phyloP scores from a whole-genome alignment of 192 early-diverging fungal genomes.

The Mortierella hygrophila region DNA sequence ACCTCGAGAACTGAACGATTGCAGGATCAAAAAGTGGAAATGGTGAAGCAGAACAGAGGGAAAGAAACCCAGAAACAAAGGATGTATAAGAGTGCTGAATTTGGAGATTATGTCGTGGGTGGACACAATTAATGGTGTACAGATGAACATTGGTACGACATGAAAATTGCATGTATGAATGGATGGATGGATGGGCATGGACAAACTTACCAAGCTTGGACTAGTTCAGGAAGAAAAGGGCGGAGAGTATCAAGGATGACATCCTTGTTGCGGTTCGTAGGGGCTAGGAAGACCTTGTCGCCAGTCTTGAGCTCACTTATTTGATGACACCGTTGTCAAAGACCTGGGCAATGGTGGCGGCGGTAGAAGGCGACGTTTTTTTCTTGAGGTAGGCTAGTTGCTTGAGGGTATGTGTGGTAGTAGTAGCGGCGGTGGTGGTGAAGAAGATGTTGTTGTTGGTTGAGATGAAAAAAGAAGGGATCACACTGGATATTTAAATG shows the following conservation, averaged over 20 bases:
- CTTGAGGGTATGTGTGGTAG: background rate
- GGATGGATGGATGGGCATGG: background rate
- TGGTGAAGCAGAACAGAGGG: background rate
- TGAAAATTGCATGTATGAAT: background rate
- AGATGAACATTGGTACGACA: background rate
- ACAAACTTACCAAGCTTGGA: constrained; percentile 2
- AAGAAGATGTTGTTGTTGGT: background rate
- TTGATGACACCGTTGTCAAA: constrained; percentile 14
- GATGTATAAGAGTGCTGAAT: background rate
- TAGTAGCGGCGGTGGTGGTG: background rate
- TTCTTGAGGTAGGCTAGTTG: background rate
- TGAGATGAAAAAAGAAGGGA: background rate
- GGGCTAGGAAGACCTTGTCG: constrained; percentile 17
- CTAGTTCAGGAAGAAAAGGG: constrained; percentile 4
- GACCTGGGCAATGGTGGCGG: background rate
- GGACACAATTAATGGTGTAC: background rate
- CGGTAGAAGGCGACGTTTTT: background rate
- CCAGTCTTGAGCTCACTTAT: background rate
- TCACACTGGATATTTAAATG: background rate
- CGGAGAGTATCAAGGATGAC: constrained; percentile 19
- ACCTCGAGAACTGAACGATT: constrained; percentile 27
- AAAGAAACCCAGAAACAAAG: background rate
- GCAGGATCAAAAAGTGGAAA: background rate
- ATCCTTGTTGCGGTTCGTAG: constrained; percentile 33
- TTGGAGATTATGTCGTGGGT: background rate